Evolutionary conservation across 805 yeast genomes (phyloP), one percentile per base, ranked within the genome.

Genomic region (Saccharomycopsis capsularis): DNA sequence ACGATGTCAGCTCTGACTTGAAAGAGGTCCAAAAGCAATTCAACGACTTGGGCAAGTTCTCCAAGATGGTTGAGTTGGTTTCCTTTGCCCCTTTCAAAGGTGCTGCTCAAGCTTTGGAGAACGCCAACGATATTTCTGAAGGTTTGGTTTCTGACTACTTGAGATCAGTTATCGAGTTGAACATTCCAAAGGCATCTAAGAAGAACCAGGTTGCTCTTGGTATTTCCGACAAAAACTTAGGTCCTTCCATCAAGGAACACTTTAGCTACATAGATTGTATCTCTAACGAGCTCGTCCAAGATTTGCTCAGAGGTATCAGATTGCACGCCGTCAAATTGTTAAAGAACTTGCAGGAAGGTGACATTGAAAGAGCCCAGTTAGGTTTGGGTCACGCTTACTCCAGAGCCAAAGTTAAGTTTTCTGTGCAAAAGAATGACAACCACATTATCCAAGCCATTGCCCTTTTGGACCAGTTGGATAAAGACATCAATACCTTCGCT

Each of bases 381-480:
- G 99, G 99, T 79, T 78, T 93, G 64, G 96, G 97, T 63, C 99
- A 93, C 67, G 99, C 99, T 61, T 93, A 93, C 75, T 93, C 98
- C 52, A 82, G 99, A 73, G 93, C 97, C 60, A 93, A 93, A 75
- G 99, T 93, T 66, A 93, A 93, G 91, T 93, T 93, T 68, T 85
- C 95, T 45, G 98, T 95, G 50, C 96, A 90, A 72, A 93, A 93
- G 78, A 93, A 93, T 69, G 99, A 93, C 71, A 93, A 93, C 78
- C 99, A 93, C 70, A 93, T 93, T 66, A 93, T 93, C 66, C 99
- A 93, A 76, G 96, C 99, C 46, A 93, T 93, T 73, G 97, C 99
- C 44, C 76, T 91, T 59, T 79, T 93, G 63, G 99, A 95, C 66
- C 96, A 93, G 72, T 81, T 93, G 63, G 99, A 93, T 73, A 95